phyloP scores from a whole-genome alignment of 148 eudicot species.

The Fallopia convolvulus region DNA sequence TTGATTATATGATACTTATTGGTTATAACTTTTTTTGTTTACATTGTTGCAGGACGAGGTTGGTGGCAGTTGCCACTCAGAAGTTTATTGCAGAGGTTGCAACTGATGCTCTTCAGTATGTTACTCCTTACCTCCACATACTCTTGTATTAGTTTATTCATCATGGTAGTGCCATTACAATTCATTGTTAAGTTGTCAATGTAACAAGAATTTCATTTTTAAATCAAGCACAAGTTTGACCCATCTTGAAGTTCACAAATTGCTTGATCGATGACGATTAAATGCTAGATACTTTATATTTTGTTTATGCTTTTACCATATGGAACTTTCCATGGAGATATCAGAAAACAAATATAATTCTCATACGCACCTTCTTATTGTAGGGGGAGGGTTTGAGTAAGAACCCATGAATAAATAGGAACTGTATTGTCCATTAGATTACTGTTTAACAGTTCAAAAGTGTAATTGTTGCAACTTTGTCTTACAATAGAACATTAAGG shows the following conservation, averaged over 20 bases:
- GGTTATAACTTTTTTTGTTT: neutral
- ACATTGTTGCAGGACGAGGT: constrained; percentile 48
- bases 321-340: neutral
- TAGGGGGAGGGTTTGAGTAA: neutral
- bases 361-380: neutral
- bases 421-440: neutral
- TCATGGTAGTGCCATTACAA: neutral
- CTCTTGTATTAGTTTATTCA: neutral
- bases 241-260: neutral
- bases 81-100: constrained; percentile 89
- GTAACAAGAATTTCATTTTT: neutral
- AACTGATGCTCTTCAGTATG: constrained; percentile 87
- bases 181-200: neutral
- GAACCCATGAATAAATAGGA: neutral
- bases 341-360: neutral
- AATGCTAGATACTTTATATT: neutral
- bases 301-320: neutral
- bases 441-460: neutral
- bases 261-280: neutral
- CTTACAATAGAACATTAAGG: neutral
- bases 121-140: constrained; percentile 4
- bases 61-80: constrained; percentile 94
- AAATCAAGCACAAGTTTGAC: neutral
- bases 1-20: neutral
- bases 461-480: neutral